Evolutionary conservation across 2,329 filamentous ascomycete genomes (phyloP), one percentile per base, ranked within the genome.

Genomic region (Beauveria caledonica): DNA sequence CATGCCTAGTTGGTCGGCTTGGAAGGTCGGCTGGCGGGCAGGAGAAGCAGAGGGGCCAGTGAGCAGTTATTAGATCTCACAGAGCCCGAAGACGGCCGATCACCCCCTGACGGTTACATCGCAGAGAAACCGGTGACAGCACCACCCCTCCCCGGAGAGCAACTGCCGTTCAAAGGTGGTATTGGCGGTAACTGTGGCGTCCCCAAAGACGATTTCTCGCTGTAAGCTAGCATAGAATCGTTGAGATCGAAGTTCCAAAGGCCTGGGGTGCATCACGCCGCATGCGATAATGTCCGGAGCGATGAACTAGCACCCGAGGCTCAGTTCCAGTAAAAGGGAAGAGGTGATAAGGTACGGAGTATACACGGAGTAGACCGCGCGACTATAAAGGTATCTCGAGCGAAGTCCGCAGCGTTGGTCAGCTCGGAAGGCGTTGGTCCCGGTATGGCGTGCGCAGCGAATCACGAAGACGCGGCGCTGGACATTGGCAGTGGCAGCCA

Each of bases 71-170:
- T 15, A 61, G 53, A 57, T 61, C 58, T 60, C 51, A 50, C 51
- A 36, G 51, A 45, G 59, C 25, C 27, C 33, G 39, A 51, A 25
- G 23, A 53, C 62, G 49, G 33, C 44, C 49, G 61, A 64, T 60
- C 52, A 44, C 61, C 62, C 62, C 64, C 62, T 63, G 62, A 63
- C 65, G 64, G 67, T 68, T 68, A 69, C 67, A 68, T 68, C 61
- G 67, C 51, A 52, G 61, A 51, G 10, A 58, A 25, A 64, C 63
- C 57, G 58, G 58, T 56, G 58, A 63, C 62, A 62, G 66, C 36
- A 44, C 44, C 42, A 48, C 60, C 54, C 40, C 60, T 56, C 53
- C 52, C 52, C 49, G 25, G 27, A 44, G 29, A 61, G 53, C 53
- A 61, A 61, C 60, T 61, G 52, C 60, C 60, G 60, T 52, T 39